Base-by-base conservation (phyloP, 176 grass and related monocot species). In the Miscanthus lutarioriparius region DNA sequence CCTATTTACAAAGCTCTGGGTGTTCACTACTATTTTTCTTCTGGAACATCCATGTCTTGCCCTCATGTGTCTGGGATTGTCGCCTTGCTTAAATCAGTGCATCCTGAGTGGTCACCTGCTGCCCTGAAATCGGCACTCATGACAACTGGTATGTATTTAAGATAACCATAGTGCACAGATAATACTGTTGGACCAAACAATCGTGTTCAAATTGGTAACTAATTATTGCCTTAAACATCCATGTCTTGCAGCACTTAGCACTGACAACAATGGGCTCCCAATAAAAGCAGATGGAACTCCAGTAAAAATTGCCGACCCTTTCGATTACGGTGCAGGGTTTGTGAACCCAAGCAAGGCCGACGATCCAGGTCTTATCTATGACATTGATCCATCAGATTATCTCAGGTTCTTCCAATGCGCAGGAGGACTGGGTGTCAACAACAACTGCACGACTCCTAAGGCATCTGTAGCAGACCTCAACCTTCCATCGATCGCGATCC, bases 41-140 rank as follows among this genome's bases (percentile, higher is more conserved):
- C 88, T 2, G 83, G 93, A 26, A 92, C 93, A 16, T 95, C 88
- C 4, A 84, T 87, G 76, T 67, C 93, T 20, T 91, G 86, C 83
- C 93, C 93, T 12, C 93, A 95, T 89, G 86, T 91, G 8, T 84
- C 90, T 0, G 88, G 90, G 67, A 49, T 87, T 10, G 41, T 91
- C 10, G 93, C 88, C 25, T 32, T 92, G 68, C 90, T 95, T 23
- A 95, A 91, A 53, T 88, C 86, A 61, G 5, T 95, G 11, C 93
- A 92, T 89, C 90, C 83, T 32, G 59, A 88, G 20, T 91, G 93
- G 93, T 95, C 90, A 48, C 93, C 82, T 27, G 74, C 85, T 67
- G 92, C 92, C 39, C 70, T 92, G 0, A 95, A 95, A 83, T 92
- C 88, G 8, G 90, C 90, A 69, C 47, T 92, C 30, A 77, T 92